Percentiles rank a stretch among this genome's conserved stretches.
These are phyloP conservation scores for Pleurozium schreberi DNA, from an alignment of 225 moss, liverwort and hornwort genomes.

Conservation along the genomic window DNA sequence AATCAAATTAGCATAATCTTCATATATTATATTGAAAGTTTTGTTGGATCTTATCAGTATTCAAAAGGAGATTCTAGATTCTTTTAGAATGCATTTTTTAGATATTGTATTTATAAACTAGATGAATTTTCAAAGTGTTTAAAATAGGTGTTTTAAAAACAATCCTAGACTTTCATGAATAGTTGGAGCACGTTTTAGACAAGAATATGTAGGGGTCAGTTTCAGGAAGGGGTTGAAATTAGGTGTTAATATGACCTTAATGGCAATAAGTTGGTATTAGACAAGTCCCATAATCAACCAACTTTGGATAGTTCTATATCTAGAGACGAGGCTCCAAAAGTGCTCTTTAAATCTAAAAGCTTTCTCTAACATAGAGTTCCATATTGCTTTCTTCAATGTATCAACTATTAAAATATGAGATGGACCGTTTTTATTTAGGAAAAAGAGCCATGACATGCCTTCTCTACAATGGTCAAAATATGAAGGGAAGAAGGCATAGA, in stretches of 20 bases:
- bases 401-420: neutral
- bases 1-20: neutral
- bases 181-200: rapidly evolving
- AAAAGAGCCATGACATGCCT: rapidly evolving
- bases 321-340: rapidly evolving
- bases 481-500: rapidly evolving
- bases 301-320: neutral
- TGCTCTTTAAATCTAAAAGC: neutral
- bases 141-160: neutral
- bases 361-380: rapidly evolving
- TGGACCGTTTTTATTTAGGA: neutral
- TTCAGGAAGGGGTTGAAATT: neutral
- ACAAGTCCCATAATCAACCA: neutral
- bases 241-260: no score
- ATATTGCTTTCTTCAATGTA: neutral
- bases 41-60: neutral
- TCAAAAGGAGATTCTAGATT: neutral
- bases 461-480: neutral
- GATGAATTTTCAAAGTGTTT: neutral
- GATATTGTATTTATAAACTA: rapidly evolving
- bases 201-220: neutral
- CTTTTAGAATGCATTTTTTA: neutral
- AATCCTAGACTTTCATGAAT: neutral
- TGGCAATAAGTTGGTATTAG: neutral
- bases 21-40: neutral